Evolutionary conservation across 1,139 yeast genomes (phyloP).

Genomic region (Hemisphaericaspora xylofermentans): DNA sequence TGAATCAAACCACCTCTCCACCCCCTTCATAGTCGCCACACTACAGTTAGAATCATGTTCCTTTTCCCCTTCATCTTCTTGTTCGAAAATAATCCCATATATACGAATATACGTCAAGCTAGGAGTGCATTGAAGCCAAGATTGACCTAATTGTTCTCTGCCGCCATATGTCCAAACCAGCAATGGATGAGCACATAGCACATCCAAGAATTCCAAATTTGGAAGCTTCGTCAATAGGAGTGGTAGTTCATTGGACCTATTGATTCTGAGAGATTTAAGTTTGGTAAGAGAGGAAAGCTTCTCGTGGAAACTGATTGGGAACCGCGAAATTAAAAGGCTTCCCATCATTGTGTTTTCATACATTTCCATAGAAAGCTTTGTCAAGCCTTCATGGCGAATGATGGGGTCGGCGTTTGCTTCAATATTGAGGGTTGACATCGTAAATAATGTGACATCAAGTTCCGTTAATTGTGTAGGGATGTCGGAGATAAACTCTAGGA

Average conservation of each 20-base stretch:
- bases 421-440: slow-evolving; percentile 32
- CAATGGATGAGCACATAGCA: slow-evolving; percentile 21
- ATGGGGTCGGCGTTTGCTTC: slow-evolving; percentile 32
- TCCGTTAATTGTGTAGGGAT: slow-evolving; percentile 24
- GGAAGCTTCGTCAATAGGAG: slow-evolving; percentile 26
- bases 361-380: slow-evolving; percentile 43
- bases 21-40: slow-evolving; percentile 42
- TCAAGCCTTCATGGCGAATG: slow-evolving; percentile 3
- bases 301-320: slow-evolving; percentile 9
- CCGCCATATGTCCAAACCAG: slow-evolving; percentile 52
- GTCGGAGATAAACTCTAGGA: slow-evolving; percentile 35
- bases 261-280: slow-evolving; percentile 40
- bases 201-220: slow-evolving; percentile 37
- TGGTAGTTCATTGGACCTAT: slow-evolving; percentile 31
- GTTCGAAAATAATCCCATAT: slow-evolving; percentile 36
- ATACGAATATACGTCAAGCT: slow-evolving; percentile 45
- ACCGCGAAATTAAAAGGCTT: slow-evolving; percentile 21
- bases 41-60: slow-evolving; percentile 11
- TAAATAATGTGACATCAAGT: slow-evolving; percentile 44
- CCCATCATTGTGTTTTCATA: slow-evolving; percentile 26
- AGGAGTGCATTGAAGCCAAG: slow-evolving; percentile 28
- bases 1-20: slow-evolving; percentile 44
- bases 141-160: slow-evolving; percentile 50
- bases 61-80: slow-evolving; percentile 20
- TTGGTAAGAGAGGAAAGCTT: slow-evolving; percentile 19